These are phyloP conservation scores for Ceratobasidium papillatum DNA, from an alignment of 1,284 basidiomycete genomes.

Conservation along the genomic window DNA sequence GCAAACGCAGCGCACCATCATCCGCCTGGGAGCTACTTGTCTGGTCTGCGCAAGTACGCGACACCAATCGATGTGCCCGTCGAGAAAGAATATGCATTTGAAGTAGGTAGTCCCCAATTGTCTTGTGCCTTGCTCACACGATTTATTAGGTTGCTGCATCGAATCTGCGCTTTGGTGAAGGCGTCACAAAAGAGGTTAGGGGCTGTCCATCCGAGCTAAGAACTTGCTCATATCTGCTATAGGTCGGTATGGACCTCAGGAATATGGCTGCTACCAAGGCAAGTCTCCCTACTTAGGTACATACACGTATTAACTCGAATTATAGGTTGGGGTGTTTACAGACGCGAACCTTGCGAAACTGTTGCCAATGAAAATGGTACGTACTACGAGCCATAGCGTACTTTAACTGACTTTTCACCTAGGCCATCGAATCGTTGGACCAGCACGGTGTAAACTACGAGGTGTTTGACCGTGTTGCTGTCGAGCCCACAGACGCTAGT, in stretches of 20 bases:
- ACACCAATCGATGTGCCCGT: slow-evolving; percentile 76
- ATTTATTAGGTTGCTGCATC: slow-evolving; percentile 81
- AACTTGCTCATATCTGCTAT: neutral
- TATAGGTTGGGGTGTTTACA: slow-evolving; percentile 91
- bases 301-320: slow-evolving; percentile 48
- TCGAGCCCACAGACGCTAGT: slow-evolving; percentile 93
- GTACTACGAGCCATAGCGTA: slow-evolving; percentile 48
- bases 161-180: slow-evolving; percentile 88
- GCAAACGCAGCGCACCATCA: slow-evolving; percentile 50
- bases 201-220: neutral
- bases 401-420: slow-evolving; percentile 32
- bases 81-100: slow-evolving; percentile 95
- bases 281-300: slow-evolving; percentile 47
- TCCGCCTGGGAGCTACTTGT: slow-evolving; percentile 56
- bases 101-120: slow-evolving; percentile 60
- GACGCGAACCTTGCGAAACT: slow-evolving; percentile 87
- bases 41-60: slow-evolving; percentile 77
- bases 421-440: slow-evolving; percentile 83
- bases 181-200: slow-evolving; percentile 83
- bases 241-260: slow-evolving; percentile 84
- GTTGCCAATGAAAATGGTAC: slow-evolving; percentile 80
- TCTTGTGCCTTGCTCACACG: slow-evolving; percentile 38
- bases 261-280: slow-evolving; percentile 88
- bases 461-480: slow-evolving; percentile 83
- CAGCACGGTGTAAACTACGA: slow-evolving; percentile 81